Percentiles rank a stretch among this genome's conserved stretches.
These are phyloP conservation scores for Ascocoryne sarcoides DNA, from an alignment of 2,329 filamentous ascomycete species.

Conservation along the genomic window DNA sequence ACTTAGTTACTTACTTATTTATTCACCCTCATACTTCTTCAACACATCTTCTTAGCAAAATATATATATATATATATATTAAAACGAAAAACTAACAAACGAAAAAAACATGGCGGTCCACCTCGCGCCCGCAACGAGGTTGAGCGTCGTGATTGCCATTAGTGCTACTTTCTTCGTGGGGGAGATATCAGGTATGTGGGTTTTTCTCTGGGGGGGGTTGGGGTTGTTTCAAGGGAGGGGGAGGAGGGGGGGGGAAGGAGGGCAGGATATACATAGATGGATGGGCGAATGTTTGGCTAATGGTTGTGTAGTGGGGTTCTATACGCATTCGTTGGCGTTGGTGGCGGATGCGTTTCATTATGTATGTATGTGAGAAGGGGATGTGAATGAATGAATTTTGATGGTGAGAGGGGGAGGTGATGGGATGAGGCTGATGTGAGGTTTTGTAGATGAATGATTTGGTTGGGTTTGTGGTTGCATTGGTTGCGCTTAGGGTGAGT, in stretches of 20 bases:
- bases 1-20: too few relatives aligned
- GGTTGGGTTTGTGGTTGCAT: constrained; percentile 58
- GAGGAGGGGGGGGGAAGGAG: background rate
- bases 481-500: constrained; percentile 53
- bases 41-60: too few relatives aligned
- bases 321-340: constrained; percentile 61
- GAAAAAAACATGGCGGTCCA: too few relatives aligned
- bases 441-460: constrained; percentile 57
- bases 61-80: too few relatives aligned
- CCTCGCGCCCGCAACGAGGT: constrained; percentile 8
- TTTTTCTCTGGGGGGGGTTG: background rate
- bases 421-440: background rate
- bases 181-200: constrained; percentile 35
- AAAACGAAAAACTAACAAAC: too few relatives aligned
- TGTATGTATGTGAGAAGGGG: constrained; percentile 34
- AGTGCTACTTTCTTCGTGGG: constrained; percentile 38
- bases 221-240: background rate
- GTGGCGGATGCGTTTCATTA: constrained; percentile 75
- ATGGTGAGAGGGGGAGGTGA: background rate
- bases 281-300: background rate
- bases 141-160: constrained; percentile 35
- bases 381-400: background rate
- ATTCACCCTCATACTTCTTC: too few relatives aligned
- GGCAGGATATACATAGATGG: background rate
- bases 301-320: constrained; percentile 49